Evolutionary conservation across 2,329 filamentous ascomycete genomes (phyloP), one percentile per base, ranked within the genome.

Genomic region (Coleophoma cylindrospora): DNA sequence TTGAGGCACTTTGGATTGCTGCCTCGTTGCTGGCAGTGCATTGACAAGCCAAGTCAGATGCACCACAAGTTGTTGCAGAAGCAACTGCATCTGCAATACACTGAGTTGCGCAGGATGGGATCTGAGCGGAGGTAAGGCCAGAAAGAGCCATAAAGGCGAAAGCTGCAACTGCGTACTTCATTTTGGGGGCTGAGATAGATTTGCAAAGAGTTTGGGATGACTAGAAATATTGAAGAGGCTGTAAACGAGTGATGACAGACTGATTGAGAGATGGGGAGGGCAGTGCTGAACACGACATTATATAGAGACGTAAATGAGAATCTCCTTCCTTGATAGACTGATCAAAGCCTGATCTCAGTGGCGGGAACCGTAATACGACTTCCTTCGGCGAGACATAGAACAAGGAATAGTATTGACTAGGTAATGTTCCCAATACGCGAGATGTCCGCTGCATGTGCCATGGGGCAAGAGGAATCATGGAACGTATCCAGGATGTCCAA

Each of bases 31-130:
- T 36, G 19, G 47, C 9, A 10, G 14, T 19, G 47, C 60, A 63
- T 53, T 59, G 57, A 49, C 59, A 63, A 3, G 37, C 17, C 10
- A 56, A 17, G 47, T 61, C 58, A 11, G 40, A 47, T 5, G 44
- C 43, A 4, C 47, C 45, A 38, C 60, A 63, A 12, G 40, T 56
- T 13, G 59, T 59, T 5, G 52, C 22, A 5, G 50, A 50, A 5
- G 44, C 14, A 37, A 58, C 54, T n/a, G 58, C 57, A 36, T 54
- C 45, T 9, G 50, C 37, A 41, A 62, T 54, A 34, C 59, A 62
- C 3, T 34, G 41, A 11, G 45, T 50, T 27, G 58, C 59, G 36
- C 59, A 61, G 7, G 44, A 46, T 50, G 59, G 59, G 45, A 61
- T 58, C 4, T 45, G 22, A 43, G 54, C 52, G 8, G 49, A 17